Evolutionary conservation across 169 alveolate genomes (phyloP), one percentile per base, ranked within the genome.

Genomic region (Eimeria tenella): DNA sequence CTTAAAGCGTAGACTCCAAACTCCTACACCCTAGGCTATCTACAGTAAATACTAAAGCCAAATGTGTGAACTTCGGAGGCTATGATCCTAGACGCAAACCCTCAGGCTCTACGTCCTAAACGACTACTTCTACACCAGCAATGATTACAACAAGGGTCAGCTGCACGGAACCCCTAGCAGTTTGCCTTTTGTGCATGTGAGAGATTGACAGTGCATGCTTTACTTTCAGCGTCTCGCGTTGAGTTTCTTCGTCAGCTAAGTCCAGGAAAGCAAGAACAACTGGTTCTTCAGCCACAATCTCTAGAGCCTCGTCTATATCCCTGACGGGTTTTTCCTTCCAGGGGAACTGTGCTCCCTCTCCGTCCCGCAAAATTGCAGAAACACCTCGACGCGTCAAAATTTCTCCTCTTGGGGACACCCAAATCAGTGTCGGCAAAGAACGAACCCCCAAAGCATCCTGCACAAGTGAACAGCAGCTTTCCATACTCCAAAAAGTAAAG

Each of bases 401-500:
- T 23, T 86, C 82, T 23, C 89, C 93, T 19, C 65, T 71, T 31
- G 74, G 73, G 17, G 52, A 52, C 82, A 93, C 49, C 87, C 90
- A 58, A 4, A 93, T 60, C 52, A 93, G 62, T 5, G 93, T 71
- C 17, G 95, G 95, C 71, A 93, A 21, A 10, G 93, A 82, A 55
- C 75, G 62, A 13, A 93, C 84, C 42, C 73, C 79, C 58, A 93
- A 55, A 8, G 82, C 63, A 5, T 65, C 89, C 93, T 70, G 56
- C 9, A 10, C 25, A 55, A 65, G 83, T 0, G 3, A 13, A 62
- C 23, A 87, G 49, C 23, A 7, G 49, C 71, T 31, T 31, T 2
- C 42, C 42, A 31, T 31, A 31, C 42, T 31, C 42, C 42, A 31
- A 31, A 31, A 31, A 31, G 42, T 31, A 31, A 31, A 31, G 42